These are phyloP conservation scores for Aleurites moluccanus DNA, from an alignment of 441 rosid species.

Conservation along the genomic window DNA sequence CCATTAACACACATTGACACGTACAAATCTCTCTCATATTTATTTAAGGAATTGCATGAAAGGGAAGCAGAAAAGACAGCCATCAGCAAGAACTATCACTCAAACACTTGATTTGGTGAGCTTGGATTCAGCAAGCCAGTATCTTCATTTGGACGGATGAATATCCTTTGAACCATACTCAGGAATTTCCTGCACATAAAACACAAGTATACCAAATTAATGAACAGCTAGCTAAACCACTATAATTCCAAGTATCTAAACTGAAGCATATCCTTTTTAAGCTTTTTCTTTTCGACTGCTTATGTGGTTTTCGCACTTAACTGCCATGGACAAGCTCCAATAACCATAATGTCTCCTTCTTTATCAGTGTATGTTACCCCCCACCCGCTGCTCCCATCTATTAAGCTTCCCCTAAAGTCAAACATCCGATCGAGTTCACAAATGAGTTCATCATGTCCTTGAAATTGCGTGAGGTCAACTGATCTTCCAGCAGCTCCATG, in stretches of 20 bases:
- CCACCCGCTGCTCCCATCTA: conserved; percentile 45
- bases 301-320: conserved; percentile 30
- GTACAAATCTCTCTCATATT: background rate
- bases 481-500: conserved; percentile 42
- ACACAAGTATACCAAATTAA: background rate
- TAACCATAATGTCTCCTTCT: conserved; percentile 39
- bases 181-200: conserved; percentile 38
- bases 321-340: conserved; percentile 45
- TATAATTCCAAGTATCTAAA: background rate
- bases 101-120: conserved; percentile 25
- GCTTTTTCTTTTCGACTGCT: background rate
- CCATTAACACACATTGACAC: background rate
- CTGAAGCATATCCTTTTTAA: background rate
- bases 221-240: background rate
- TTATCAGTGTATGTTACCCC: conserved; percentile 32
- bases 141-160: conserved; percentile 38
- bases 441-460: conserved; percentile 40
- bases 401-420: conserved; percentile 42
- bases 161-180: conserved; percentile 30
- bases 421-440: conserved; percentile 47
- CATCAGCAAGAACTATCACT: background rate
- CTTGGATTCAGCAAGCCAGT: conserved; percentile 19
- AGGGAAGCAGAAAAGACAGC: background rate
- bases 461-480: conserved; percentile 36
- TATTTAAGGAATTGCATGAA: conserved; percentile 1